Base-by-base conservation (phyloP, 1,284 basidiomycete genomes). In the Trametes pubescens region DNA sequence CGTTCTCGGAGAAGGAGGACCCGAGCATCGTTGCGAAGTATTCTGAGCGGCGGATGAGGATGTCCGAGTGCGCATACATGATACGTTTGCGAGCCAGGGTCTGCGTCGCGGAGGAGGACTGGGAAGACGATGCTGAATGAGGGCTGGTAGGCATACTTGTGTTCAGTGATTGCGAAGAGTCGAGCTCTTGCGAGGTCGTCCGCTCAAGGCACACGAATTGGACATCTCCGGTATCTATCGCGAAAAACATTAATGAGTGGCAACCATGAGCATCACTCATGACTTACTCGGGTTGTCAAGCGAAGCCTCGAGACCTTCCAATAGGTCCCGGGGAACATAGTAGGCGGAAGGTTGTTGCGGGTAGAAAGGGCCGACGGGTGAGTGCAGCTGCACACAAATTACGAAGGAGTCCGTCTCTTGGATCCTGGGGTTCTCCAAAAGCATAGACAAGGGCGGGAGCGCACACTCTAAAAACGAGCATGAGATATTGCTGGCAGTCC, bases 11-110 rank as follows among this genome's bases (percentile, higher is more conserved):
- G 72, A 93, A 95, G 0, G 87, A 84, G 0, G 90, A 92, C 34
- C 84, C 80, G 22, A 95, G 81, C 86, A 94, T 91, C 1, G 90
- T 91, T 2, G 86, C 82, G 72, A 95, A 95, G 71, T 95, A 95
- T 57, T 94, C 92, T 24, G 90, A 91, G 24, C 92, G 80, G 13
- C 84, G 82, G 48, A 79, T 85, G 22, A 95, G 82, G 47, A 94
- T 89, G 71, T 92, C 88, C 2, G 89, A 88, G 75, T 95, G 93
- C 0, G 92, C 92, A 76, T 93, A 95, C 32, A 96, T 85, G 22
- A 92, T 75, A 24, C 89, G 82, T 69, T 91, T 91, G 13, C 90
- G 81, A 11, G 85, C 88, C 5, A 82, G 80, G 11, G 80, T 80
- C 46, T 79, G 81, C 32, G 80, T 65, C 4, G 40, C 16, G 14